Evolutionary conservation across 805 yeast genomes (phyloP), one percentile per base, ranked within the genome.

Genomic region (Sungouiella thailandica): DNA sequence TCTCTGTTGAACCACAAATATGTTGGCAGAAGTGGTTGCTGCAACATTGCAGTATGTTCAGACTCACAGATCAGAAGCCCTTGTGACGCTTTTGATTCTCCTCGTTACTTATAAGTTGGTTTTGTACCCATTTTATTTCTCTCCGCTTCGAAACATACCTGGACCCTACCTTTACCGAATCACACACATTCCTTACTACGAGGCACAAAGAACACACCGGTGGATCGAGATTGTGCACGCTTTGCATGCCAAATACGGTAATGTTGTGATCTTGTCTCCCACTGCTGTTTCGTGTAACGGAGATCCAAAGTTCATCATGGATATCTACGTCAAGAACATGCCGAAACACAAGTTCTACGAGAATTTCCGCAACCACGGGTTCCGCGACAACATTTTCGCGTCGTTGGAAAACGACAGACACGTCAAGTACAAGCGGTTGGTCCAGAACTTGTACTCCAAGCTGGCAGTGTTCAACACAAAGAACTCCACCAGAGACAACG

Each of bases 221-320:
- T 65, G 70, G 69, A 52, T 61, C 12, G 25, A 40, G 13, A 41
- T 37, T 6, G 71, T 80, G 3, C 71, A 76, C 36, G 25, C 49
- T 3, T 55, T 80, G 37, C 89, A 82, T 46, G 29, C 50, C 29
- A 51, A 58, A 37, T 78, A 78, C 45, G 89, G 88, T 1, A 70
- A 80, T 6, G 73, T 80, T 3, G 77, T 82, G 4, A 60, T 82
- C 15, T 54, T 82, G 10, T 68, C 77, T 1, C 87, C 88, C 2
- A 55, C 60, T 16, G 87, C 80, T 44, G 60, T 82, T 13, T 77
- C 82, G 31, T 68, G 81, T 28, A 64, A 73, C 28, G 70, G 66
- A 1, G 76, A 78, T 32, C 48, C 65, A 4, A 65, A 65, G 29
- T 72, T 62, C 40, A 43, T 79, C 25, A 72, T 70, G 43, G 76